Percentiles rank a stretch among this genome's conserved stretches.
These are phyloP conservation scores for Sporobolomyces roseus DNA, from an alignment of 768 basidiomycete genomes.

Conservation along the genomic window DNA sequence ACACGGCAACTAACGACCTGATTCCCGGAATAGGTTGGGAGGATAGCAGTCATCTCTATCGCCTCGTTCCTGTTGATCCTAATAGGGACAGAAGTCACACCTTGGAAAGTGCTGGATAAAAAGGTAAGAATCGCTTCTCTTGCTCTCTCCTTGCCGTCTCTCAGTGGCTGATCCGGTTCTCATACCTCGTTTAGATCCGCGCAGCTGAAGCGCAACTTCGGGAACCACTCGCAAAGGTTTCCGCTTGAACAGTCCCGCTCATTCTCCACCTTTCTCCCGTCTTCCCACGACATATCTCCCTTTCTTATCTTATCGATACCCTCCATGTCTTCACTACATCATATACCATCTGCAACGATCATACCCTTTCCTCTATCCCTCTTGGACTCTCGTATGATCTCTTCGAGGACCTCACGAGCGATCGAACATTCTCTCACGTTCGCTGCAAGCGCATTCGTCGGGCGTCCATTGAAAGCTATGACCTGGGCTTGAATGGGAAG, in stretches of 20 bases:
- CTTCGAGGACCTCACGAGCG: too few species aligned
- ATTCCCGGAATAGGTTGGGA: constrained; percentile 23
- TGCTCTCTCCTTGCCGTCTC: background rate
- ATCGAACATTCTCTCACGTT: too few species aligned
- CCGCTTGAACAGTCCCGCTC: constrained; percentile 4
- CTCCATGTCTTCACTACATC: too few species aligned
- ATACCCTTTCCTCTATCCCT: too few species aligned
- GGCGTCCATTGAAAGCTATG: too few species aligned
- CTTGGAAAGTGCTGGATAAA: constrained; percentile 39
- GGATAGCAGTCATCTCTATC: constrained; percentile 3
- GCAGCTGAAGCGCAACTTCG: background rate
- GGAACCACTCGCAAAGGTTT: constrained; percentile 6
- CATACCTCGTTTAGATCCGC: background rate
- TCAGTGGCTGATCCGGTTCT: background rate
- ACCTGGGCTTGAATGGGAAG: too few species aligned
- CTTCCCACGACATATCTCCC: too few species aligned
- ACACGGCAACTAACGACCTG: background rate
- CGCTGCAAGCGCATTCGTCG: too few species aligned
- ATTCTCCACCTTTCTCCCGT: background rate
- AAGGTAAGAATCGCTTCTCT: constrained; percentile 17
- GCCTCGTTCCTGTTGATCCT: constrained; percentile 33
- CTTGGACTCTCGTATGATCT: too few species aligned
- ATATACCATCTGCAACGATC: too few species aligned
- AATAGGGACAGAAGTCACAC: constrained; percentile 23
- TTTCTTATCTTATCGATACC: too few species aligned